These are phyloP conservation scores for Diospyros kaki DNA, from an alignment of 148 eudicot genomes.

Conservation along the genomic window DNA sequence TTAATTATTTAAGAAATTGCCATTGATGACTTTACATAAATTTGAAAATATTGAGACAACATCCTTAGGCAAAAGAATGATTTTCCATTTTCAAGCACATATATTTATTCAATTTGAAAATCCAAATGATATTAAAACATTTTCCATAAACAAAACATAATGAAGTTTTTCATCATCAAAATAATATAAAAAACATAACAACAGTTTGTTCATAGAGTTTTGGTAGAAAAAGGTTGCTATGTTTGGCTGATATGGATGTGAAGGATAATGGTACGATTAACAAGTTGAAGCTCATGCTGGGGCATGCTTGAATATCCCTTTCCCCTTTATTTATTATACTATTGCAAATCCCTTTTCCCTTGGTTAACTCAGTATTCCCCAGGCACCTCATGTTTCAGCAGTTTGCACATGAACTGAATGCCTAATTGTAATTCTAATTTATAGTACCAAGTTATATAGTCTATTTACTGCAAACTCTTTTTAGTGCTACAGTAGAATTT, in stretches of 20 bases:
- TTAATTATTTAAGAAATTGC: no score
- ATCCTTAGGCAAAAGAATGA: no score
- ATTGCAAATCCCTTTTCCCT: neutral
- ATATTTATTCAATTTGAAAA: no score
- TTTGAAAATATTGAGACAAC: no score
- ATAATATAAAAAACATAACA: no score
- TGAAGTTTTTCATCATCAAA: no score
- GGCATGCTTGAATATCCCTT: neutral
- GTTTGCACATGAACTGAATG: neutral
- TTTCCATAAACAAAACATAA: no score
- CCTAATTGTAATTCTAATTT: neutral
- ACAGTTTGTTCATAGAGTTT: neutral
- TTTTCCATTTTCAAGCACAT: no score
- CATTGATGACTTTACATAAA: no score
- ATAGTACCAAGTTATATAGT: neutral
- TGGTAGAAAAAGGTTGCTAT: neutral
- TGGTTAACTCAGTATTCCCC: neutral
- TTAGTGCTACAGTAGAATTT: neutral
- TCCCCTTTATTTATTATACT: neutral
- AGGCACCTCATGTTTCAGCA: neutral
- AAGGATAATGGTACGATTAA: neutral
- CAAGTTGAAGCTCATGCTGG: neutral
- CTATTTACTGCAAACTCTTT: neutral
- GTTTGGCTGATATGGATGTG: neutral
- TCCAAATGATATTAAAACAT: no score